Evolutionary conservation across 768 basidiomycete genomes (phyloP).

Genomic region (Suillus variegatus): DNA sequence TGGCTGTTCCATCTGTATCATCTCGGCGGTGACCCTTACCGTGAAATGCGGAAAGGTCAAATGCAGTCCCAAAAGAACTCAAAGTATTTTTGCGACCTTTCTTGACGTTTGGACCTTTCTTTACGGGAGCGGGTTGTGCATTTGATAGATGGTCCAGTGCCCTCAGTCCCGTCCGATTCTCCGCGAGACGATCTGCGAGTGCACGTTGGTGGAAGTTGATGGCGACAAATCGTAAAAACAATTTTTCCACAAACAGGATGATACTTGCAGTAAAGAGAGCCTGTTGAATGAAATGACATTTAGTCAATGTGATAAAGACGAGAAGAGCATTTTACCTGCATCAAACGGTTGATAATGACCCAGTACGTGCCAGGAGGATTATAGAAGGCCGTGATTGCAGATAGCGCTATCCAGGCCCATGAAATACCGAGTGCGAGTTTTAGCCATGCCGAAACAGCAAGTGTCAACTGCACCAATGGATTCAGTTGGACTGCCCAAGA

Average conservation of each 20-base stretch:
- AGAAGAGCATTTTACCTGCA: conserved; percentile 51
- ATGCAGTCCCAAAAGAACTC: conserved; percentile 38
- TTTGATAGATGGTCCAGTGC: conserved; percentile 74
- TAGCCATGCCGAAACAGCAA: conserved; percentile 71
- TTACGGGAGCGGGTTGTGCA: conserved; percentile 48
- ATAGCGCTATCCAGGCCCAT: conserved; percentile 77
- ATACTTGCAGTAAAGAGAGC: conserved; percentile 46
- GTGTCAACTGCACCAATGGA: conserved; percentile 48
- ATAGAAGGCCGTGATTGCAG: conserved; percentile 57
- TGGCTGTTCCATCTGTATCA: conserved; percentile 9
- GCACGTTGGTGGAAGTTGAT: conserved; percentile 81
- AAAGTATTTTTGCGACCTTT: conserved; percentile 46
- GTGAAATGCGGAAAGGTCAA: conserved; percentile 30
- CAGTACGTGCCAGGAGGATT: conserved; percentile 68
- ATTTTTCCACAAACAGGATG: conserved; percentile 52
- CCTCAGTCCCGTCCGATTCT: conserved; percentile 69
- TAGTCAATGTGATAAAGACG: conserved; percentile 11
- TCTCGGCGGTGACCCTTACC: conserved; percentile 10
- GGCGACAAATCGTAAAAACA: conserved; percentile 73
- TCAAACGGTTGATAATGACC: conserved; percentile 65
- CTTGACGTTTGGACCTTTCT: conserved; percentile 42
- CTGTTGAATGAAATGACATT: conserved; percentile 24
- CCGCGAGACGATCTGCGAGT: conserved; percentile 68
- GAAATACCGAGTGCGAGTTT: conserved; percentile 66
- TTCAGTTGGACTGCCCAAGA: background rate